Evolutionary conservation across 306 rosid genomes (phyloP), one percentile per base, ranked within the genome.

Genomic region (Geum urbanum): DNA sequence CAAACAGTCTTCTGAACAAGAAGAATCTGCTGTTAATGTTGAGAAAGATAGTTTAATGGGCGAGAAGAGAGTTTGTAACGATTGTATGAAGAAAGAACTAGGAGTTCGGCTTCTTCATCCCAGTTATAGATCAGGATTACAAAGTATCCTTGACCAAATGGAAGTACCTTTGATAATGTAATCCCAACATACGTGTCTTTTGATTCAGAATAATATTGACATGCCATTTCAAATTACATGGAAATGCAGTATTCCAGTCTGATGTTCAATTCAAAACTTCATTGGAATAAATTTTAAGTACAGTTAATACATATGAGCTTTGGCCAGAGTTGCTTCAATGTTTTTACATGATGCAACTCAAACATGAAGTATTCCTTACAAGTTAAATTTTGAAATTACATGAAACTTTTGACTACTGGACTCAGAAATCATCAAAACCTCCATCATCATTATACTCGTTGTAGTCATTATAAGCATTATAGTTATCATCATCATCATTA

Each of bases 61-160:
- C 9, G 88, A 86, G 76, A 94, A 94, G 83, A 82, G 92, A 74
- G 97, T 87, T 55, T 83, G 79, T 1, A 94, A 91, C 73, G 82
- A 72, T 20, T 79, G 69, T 43, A 84, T 94, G 92, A 88, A 90
- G 82, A 66, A 75, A 51, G 92, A 88, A 78, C 89, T 90, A 0
- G 86, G 95, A 22, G 77, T 84, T 55, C 66, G 37, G 74, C 89
- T 90, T 77, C 79, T 83, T 58, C 85, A 86, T 82, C 95, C 97
- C 44, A 83, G 80, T 79, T 94, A 85, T 63, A 77, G 37, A 74
- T 82, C 84, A 51, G 96, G 97, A 61, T 79, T 94, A 83, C 84
- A 72, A 63, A 81, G 87, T 78, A 85, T 85, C 72, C 73, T 94
- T 46, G 79, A 87, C 74, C 85, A 81, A 67, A 86, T 90, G 71